phyloP scores from a whole-genome alignment of 805 yeast genomes.

The Starmera dryadoides region DNA sequence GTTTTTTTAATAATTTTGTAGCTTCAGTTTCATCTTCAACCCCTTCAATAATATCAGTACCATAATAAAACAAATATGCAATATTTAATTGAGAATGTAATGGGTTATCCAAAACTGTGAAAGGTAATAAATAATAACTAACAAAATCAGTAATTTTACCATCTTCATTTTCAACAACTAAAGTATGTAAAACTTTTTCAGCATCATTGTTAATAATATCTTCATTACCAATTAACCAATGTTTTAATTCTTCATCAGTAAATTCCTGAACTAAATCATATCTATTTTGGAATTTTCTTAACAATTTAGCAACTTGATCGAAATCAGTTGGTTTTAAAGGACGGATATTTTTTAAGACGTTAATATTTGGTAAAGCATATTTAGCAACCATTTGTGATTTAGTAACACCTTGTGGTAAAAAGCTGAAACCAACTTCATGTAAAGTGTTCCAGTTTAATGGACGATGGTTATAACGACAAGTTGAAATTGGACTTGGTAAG shows the following conservation, averaged over 20 bases:
- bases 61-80: conserved; percentile 88
- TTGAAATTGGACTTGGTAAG: conserved; percentile 86
- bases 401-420: conserved; percentile 66
- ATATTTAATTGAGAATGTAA: conserved; percentile 65
- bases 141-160: conserved; percentile 80
- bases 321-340: conserved; percentile 53
- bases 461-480: conserved; percentile 88
- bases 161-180: conserved; percentile 55
- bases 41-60: conserved; percentile 43
- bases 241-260: conserved; percentile 60
- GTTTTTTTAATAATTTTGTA: conserved; percentile 38
- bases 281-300: conserved; percentile 54
- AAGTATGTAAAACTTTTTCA: conserved; percentile 57
- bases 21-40: conserved; percentile 28
- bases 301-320: conserved; percentile 52
- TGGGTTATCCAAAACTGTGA: conserved; percentile 66
- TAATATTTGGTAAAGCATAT: conserved; percentile 49
- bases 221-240: conserved; percentile 67
- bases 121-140: conserved; percentile 85
- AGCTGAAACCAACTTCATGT: conserved; percentile 84
- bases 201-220: conserved; percentile 23
- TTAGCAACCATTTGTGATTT: conserved; percentile 64
- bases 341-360: conserved; percentile 44
- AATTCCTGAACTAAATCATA: conserved; percentile 73
- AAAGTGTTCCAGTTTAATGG: conserved; percentile 89